These are phyloP conservation scores for Begonia peltatifolia DNA, from an alignment of 306 rosid genomes.

Conservation along the genomic window DNA sequence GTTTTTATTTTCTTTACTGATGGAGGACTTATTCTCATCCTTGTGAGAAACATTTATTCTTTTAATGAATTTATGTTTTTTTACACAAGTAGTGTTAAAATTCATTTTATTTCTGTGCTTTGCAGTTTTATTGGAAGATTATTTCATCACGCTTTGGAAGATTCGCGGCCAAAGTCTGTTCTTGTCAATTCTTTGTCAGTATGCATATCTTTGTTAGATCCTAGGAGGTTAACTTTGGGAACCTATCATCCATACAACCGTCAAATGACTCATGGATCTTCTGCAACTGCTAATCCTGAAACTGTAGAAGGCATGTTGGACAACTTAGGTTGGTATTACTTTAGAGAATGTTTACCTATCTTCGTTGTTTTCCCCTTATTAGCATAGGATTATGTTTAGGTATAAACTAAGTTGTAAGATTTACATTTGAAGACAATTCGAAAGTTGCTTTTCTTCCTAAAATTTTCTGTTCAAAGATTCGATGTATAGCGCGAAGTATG, in stretches of 20 bases:
- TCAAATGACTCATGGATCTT: conserved; percentile 46
- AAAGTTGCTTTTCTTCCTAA: no score
- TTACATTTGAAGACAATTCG: no score
- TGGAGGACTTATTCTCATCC: neutral
- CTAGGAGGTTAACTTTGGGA: conserved; percentile 62
- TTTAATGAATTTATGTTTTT: neutral
- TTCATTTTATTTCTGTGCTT: neutral
- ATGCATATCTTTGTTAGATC: conserved; percentile 95
- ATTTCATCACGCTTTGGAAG: conserved; percentile 86
- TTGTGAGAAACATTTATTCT: no score
- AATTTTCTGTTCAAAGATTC: no score
- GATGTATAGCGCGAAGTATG: no score
- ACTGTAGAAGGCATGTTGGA: conserved; percentile 97
- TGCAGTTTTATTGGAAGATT: conserved; percentile 82
- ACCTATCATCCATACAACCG: conserved; percentile 55
- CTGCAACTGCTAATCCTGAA: conserved; percentile 65
- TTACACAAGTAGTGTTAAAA: neutral
- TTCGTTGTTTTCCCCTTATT: no score
- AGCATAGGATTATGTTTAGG: no score
- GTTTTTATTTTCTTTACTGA: neutral
- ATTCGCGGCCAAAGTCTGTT: conserved; percentile 84
- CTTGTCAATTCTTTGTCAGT: conserved; percentile 77
- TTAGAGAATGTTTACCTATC: neutral
- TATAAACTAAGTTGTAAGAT: no score
- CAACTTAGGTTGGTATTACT: conserved; percentile 52